Percentiles rank a stretch among this genome's conserved stretches.
phyloP scores from a whole-genome alignment of 1,284 basidiomycete species.

The Tylopilus sp. region DNA sequence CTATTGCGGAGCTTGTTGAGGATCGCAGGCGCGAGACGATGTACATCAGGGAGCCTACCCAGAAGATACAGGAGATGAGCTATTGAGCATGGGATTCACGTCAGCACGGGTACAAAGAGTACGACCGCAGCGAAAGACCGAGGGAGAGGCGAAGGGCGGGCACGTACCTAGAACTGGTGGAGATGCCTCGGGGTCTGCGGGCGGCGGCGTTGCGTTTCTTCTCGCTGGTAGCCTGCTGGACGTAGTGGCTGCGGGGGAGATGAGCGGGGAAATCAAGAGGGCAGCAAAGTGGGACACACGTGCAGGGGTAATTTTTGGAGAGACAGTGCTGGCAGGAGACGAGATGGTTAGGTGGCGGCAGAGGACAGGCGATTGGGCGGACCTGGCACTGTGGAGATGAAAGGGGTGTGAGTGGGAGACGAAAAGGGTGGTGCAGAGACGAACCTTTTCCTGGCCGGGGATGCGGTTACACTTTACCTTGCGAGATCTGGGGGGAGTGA shows the following conservation, averaged over 20 bases:
- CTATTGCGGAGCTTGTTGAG: constrained; percentile 29
- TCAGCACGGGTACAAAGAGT: constrained; percentile 32
- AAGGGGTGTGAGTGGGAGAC: constrained; percentile 15
- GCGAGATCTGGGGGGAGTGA: constrained; percentile 49
- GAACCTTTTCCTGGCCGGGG: constrained; percentile 71
- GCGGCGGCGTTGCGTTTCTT: constrained; percentile 62
- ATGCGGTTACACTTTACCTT: constrained; percentile 80
- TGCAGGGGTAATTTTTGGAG: constrained; percentile 79
- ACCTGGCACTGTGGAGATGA: constrained; percentile 57
- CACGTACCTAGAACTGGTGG: constrained; percentile 43
- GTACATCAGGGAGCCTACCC: constrained; percentile 29
- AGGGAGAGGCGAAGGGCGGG: neutral
- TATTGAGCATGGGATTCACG: constrained; percentile 13
- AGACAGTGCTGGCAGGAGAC: constrained; percentile 58
- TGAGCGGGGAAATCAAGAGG: constrained; percentile 22
- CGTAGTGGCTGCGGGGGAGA: constrained; percentile 51
- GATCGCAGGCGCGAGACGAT: constrained; percentile 16
- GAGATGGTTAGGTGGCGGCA: constrained; percentile 6
- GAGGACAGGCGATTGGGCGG: constrained; percentile 23
- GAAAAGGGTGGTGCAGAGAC: constrained; percentile 14
- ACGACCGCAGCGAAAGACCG: constrained; percentile 21
- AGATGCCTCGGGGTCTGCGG: constrained; percentile 58
- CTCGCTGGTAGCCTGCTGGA: constrained; percentile 76
- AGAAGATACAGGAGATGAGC: constrained; percentile 36
- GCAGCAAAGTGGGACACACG: constrained; percentile 45